These are phyloP conservation scores for Globisporangium barbulae DNA, from an alignment of 352 stramenopile species.

Conservation along the genomic window DNA sequence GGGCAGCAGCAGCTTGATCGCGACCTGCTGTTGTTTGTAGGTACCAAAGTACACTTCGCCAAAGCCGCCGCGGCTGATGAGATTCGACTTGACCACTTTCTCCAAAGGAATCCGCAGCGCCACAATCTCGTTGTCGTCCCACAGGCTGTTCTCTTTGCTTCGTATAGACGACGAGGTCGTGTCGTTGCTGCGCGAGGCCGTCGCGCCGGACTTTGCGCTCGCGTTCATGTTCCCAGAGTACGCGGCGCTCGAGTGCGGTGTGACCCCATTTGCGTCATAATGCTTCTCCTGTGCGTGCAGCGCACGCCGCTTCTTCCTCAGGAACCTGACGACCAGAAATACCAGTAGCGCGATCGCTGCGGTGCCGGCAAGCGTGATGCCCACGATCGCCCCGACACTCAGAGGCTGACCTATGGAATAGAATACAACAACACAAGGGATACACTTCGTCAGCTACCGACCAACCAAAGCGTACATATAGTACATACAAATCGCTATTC, in stretches of 20 bases:
- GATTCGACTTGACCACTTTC: neutral
- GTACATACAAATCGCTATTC: neutral
- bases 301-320: neutral
- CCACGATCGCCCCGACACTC: neutral
- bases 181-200: neutral
- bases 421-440: neutral
- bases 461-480: neutral
- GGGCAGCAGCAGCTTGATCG: slow-evolving; percentile 2
- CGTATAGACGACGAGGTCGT: neutral
- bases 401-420: neutral
- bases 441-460: neutral
- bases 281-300: neutral
- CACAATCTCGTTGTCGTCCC: neutral
- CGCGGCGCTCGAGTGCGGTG: neutral
- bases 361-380: slow-evolving; percentile 1
- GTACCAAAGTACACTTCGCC: slow-evolving; percentile 2
- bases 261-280: neutral
- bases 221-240: neutral
- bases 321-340: neutral
- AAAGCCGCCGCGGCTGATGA: neutral
- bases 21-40: neutral
- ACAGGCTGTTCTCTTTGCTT: neutral
- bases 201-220: neutral
- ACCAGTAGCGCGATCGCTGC: neutral
- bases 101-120: neutral